Conservation (phyloP, 2,329 filamentous ascomycete genomes). For the Cordyceps militaris region DNA sequence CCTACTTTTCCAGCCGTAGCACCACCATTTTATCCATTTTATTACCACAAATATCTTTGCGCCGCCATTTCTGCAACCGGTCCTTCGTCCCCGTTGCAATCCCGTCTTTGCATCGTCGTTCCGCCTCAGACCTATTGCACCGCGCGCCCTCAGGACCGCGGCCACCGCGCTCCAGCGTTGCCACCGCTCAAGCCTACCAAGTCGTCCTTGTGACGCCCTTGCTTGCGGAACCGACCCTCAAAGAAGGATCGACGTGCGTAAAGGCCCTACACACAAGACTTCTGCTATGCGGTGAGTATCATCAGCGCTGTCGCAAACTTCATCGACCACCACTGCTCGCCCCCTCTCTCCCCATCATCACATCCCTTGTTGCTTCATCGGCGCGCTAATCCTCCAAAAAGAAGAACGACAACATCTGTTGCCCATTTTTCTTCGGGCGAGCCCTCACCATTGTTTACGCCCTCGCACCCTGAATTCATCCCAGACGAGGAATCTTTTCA, state of each 20-base stretch:
- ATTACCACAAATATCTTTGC: constrained; percentile 9
- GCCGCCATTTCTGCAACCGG: constrained; percentile 4
- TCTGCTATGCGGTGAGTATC: constrained; percentile 40
- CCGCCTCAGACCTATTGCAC: constrained; percentile 1
- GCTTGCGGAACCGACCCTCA: constrained; percentile 11
- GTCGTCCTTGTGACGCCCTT: constrained; percentile 10
- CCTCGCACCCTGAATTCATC: background rate
- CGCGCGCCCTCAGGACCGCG: constrained; percentile 1
- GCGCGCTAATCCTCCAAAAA: constrained; percentile 8
- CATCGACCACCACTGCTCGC: constrained; percentile 10
- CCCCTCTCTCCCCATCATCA: background rate
- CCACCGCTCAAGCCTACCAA: background rate
- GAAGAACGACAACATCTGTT: constrained; percentile 6
- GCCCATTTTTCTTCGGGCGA: constrained; percentile 11
- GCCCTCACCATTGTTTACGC: constrained; percentile 8
- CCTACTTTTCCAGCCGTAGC: constrained; percentile 8
- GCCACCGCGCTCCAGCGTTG: constrained; percentile 8
- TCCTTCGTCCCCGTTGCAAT: background rate
- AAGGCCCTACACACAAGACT: constrained; percentile 8
- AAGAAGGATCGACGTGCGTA: constrained; percentile 12
- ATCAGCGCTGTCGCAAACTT: constrained; percentile 13
- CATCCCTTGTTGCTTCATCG: background rate
- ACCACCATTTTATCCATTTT: no score
- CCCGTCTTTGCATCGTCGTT: background rate
- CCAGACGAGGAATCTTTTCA: constrained; percentile 5